Evolutionary conservation across 257 asterid species (phyloP).

Genomic region (Salvia splendens): DNA sequence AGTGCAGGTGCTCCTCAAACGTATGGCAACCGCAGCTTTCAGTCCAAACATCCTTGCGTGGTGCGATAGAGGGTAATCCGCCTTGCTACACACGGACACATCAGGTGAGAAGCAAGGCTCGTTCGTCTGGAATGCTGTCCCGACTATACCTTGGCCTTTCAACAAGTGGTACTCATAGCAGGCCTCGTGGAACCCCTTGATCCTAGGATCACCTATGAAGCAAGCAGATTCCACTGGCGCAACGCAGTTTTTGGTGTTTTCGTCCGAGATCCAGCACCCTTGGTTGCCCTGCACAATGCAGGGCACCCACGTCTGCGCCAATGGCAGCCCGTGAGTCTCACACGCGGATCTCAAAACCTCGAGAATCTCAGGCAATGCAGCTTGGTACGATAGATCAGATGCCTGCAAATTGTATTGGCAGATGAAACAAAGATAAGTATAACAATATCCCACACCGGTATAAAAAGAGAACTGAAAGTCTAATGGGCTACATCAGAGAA

Average conservation of each 20-base stretch:
- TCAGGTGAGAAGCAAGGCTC: slow-evolving; percentile 82
- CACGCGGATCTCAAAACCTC: slow-evolving; percentile 69
- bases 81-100: slow-evolving; percentile 65
- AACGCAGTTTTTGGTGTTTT: slow-evolving; percentile 56
- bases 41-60: slow-evolving; percentile 81
- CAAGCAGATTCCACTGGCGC: slow-evolving; percentile 83
- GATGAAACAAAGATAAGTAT: too few species aligned
- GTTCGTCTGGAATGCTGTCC: slow-evolving; percentile 71
- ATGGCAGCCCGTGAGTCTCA: slow-evolving; percentile 60
- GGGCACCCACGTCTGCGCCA: slow-evolving; percentile 89
- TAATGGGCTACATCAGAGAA: too few species aligned
- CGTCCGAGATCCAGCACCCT: slow-evolving; percentile 78
- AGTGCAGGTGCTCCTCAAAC: slow-evolving; percentile 64
- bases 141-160: slow-evolving; percentile 80
- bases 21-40: slow-evolving; percentile 85
- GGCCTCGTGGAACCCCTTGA: slow-evolving; percentile 83
- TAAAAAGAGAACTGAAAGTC: too few species aligned
- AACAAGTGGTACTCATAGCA: slow-evolving; percentile 86
- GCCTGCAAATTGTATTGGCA: slow-evolving; percentile 40
- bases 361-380: slow-evolving; percentile 70
- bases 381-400: slow-evolving; percentile 62
- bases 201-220: slow-evolving; percentile 53
- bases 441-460: too few species aligned
- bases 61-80: slow-evolving; percentile 92
- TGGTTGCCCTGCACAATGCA: slow-evolving; percentile 71